These are phyloP conservation scores for Prunus kanzakura DNA, from an alignment of 306 rosid species.

Conservation along the genomic window DNA sequence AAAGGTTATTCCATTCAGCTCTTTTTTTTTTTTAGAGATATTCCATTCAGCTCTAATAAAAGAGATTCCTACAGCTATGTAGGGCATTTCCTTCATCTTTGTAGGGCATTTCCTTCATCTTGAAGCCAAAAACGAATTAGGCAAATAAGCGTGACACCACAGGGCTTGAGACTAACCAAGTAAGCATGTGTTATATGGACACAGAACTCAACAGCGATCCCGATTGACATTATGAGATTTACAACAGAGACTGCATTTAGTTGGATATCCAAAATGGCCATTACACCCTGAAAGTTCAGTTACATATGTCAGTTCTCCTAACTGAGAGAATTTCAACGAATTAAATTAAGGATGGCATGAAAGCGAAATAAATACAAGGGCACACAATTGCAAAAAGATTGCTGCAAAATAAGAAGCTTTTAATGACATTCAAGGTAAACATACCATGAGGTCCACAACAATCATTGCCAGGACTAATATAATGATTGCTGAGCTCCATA, in stretches of 20 bases:
- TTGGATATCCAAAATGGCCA: conserved; percentile 89
- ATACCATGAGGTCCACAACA: conserved; percentile 91
- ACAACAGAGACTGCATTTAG: conserved; percentile 96
- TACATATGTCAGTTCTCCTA: conserved; percentile 14
- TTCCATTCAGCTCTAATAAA: neutral
- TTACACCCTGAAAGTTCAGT: conserved; percentile 73
- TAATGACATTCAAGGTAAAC: conserved; percentile 11
- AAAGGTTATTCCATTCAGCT: neutral
- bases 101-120: neutral
- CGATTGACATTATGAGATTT: conserved; percentile 88
- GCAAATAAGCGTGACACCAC: neutral
- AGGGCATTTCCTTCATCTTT: no score
- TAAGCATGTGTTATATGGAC: conserved; percentile 91
- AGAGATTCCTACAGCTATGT: neutral
- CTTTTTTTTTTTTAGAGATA: neutral
- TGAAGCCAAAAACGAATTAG: neutral
- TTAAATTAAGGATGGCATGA: neutral
- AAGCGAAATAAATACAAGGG: neutral
- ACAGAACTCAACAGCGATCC: conserved; percentile 96
- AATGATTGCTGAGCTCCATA: conserved; percentile 84
- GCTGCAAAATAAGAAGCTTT: conserved; percentile 6
- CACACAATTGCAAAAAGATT: neutral
- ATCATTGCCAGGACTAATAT: conserved; percentile 86
- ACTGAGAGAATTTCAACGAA: neutral
- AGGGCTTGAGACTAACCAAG: conserved; percentile 59